These are phyloP conservation scores for Mycena pura DNA, from an alignment of 768 basidiomycete species.

Conservation along the genomic window DNA sequence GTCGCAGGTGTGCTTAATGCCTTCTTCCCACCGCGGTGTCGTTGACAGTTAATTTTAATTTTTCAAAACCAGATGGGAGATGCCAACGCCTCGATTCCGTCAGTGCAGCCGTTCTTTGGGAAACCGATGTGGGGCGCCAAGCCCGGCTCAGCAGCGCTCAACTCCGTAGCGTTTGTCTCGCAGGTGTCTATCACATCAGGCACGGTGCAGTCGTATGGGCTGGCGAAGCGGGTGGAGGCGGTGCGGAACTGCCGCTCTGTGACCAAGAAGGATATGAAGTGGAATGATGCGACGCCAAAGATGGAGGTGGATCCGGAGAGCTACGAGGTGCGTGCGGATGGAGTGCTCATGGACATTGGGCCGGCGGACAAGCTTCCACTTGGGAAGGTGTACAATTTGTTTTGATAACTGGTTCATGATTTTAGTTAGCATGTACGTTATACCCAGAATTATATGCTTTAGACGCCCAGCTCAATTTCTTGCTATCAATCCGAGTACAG, in stretches of 20 bases:
- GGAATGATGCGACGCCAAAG: constrained; percentile 81
- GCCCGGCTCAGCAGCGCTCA: constrained; percentile 78
- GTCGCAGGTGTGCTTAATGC: constrained; percentile 71
- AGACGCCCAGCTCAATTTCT: too few relatives aligned
- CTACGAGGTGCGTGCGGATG: constrained; percentile 88
- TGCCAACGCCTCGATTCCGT: constrained; percentile 94
- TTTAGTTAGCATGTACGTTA: not conserved
- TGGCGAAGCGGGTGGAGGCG: constrained; percentile 75
- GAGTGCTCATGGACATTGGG: constrained; percentile 73
- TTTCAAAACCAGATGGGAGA: constrained; percentile 98
- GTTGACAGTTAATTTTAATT: constrained; percentile 14
- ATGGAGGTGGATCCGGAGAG: constrained; percentile 93
- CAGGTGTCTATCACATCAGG: constrained; percentile 64
- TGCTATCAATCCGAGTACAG: too few relatives aligned
- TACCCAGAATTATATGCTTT: not conserved
- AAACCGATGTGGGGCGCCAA: constrained; percentile 95
- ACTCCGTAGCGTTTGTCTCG: constrained; percentile 89
- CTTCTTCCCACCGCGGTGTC: not conserved
- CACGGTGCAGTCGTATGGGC: constrained; percentile 60
- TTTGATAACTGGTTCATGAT: too few relatives aligned
- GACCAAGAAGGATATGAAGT: constrained; percentile 92
- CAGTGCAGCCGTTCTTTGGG: constrained; percentile 87
- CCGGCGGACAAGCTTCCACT: constrained; percentile 77
- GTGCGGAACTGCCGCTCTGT: constrained; percentile 80
- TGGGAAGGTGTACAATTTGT: constrained; percentile 78